Base-by-base conservation (phyloP, 148 eudicot species). In the Camellia sinensis region DNA sequence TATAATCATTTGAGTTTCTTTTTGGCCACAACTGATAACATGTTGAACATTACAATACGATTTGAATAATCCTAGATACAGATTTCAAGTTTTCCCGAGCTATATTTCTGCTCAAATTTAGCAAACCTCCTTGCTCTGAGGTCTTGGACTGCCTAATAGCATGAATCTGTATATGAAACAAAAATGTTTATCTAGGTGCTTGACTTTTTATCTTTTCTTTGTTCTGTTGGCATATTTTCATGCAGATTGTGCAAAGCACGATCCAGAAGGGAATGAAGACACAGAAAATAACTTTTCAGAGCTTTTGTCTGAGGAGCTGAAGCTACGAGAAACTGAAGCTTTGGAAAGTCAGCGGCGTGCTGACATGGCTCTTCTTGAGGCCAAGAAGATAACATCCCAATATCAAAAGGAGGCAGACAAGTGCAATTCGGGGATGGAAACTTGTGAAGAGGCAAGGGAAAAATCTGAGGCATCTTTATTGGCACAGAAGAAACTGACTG, bases 371-470 rank as follows among this genome's bases (percentile, higher is more conserved):
- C 80, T 91, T 17, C 89, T 94, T 1, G 95, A 92, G 86, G 95
- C 95, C 72, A 92, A 91, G 83, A 94, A 91, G 80, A 21, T 91
- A 29, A 86, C 98, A 5, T 92, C 98, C 22, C 91, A 89, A 43
- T 92, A 91, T 78, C 93, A 91, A 66, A 94, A 94, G 53, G 95
- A 92, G 74, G 97, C 95, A 18, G 97, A 94, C 62, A 92, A 94
- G 72, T 94, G 95, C 81, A 91, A 90, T 60, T 94, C 94, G 0
- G 93, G 98, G 14, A 94, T 94, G 98, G 93, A 91, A 77, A 92
- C 98, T 9, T 92, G 94, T 63, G 98, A 94, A 81, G 95, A 90
- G 81, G 98, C 98, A 11, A 87, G 94, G 81, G 95, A 91, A 80
- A 86, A 89, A 56, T 91, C 97, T 40, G 98, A 92, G 71, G 88